These are phyloP conservation scores for Pyrenula massariospora DNA, from an alignment of 495 filamentous ascomycete species.

Conservation along the genomic window DNA sequence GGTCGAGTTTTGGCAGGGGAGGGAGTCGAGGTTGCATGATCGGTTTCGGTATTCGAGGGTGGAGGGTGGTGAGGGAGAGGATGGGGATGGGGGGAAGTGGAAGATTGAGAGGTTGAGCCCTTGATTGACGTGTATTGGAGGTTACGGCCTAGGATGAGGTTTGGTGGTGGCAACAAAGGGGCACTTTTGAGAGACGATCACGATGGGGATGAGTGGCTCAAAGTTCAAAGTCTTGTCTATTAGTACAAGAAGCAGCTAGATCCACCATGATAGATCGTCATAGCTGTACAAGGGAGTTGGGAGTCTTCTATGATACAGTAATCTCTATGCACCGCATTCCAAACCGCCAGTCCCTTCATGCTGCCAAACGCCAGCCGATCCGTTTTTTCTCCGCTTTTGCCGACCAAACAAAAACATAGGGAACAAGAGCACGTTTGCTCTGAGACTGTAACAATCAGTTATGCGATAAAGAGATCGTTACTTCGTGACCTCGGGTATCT, in stretches of 20 bases:
- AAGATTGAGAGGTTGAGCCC: slow-evolving; percentile 2
- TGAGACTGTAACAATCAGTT: too few relatives aligned
- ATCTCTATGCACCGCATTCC: slow-evolving; percentile 3
- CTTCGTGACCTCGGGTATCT: neutral
- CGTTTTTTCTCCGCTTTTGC: neutral
- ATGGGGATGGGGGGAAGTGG: slow-evolving; percentile 12
- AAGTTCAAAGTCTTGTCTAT: neutral
- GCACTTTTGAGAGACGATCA: too few relatives aligned
- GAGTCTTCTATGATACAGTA: slow-evolving; percentile 10
- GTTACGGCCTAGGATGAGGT: too few relatives aligned
- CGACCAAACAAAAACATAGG: neutral
- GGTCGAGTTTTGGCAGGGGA: slow-evolving; percentile 92
- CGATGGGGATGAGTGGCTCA: neutral
- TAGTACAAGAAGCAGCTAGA: neutral
- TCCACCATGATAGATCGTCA: slow-evolving; percentile 11
- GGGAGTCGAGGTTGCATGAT: slow-evolving; percentile 81
- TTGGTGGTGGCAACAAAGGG: too few relatives aligned
- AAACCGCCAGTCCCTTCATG: neutral
- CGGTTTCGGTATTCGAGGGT: slow-evolving; percentile 72
- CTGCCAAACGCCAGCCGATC: neutral
- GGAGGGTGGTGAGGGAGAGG: slow-evolving; percentile 19
- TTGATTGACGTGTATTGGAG: too few relatives aligned
- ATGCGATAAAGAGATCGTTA: neutral
- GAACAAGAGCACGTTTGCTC: too few relatives aligned
- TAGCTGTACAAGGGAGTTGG: slow-evolving; percentile 12